Evolutionary conservation across 2,329 filamentous ascomycete genomes (phyloP), one percentile per base, ranked within the genome.

Genomic region (Aspergillus sergii): DNA sequence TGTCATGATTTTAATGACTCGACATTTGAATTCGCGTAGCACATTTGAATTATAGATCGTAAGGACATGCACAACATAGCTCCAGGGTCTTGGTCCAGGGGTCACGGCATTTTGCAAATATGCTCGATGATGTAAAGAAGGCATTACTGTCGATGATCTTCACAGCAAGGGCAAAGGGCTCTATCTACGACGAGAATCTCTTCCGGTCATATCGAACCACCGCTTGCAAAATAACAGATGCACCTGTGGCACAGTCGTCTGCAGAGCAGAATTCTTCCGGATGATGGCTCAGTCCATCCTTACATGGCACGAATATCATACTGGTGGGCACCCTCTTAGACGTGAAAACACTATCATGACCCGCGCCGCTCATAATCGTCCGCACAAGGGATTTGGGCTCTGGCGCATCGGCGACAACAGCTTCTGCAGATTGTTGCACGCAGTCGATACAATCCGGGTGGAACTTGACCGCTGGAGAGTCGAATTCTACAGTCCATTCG

Each of bases 231-330:
- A 79, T 74, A 21, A 79, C 76, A 23, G 77, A 78, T 45, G 85
- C 83, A 12, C 86, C 86, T 51, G 83, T 80, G 4, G 82, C 81
- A 70, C 86, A 89, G 71, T 89, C 86, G 54, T 88, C 86, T 0
- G 83, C 81, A 48, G 82, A 84, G 43, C 85, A 86, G 69, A 86
- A 89, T 70, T 90, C 88, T 51, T 84, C 81, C 2, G 88, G 88
- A 69, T 89, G 85, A 71, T 90, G 88, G 69, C 85, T 88, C 23
- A 90, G 77, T 1, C 88, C 88, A 68, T 88, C 84, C 71, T 81
- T 84, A 66, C 86, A 89, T 5, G 87, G 87, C 21, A 89, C 85
- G 68, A 90, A 90, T 32, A 90, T 87, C 88, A 90, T 90, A 50
- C 85, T 84, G 2, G 87, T 89, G 19, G 88, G 88, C 51, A 85